Base-by-base conservation (phyloP, 2,329 filamentous ascomycete genomes). In the Clonostachys chloroleuca region DNA sequence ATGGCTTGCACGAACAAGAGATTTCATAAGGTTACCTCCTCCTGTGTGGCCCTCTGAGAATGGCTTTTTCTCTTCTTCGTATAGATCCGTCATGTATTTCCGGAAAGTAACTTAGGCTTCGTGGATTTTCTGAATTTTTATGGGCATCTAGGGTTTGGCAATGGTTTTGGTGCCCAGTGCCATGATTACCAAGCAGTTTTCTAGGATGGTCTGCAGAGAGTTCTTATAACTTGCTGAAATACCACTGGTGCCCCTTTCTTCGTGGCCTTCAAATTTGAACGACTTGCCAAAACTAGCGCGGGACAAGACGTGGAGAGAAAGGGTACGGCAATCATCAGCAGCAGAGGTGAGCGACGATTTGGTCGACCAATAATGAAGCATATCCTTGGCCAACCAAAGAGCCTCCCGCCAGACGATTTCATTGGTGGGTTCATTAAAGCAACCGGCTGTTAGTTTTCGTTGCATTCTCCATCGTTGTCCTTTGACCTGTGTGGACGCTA, bases 151-250 rank as follows among this genome's bases (percentile, higher is more conserved):
- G 14, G 36, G 36, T 17, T 39, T 14, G 14, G 36, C 36, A 30
- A 43, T 13, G 12, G 34, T 30, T n/a, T 33, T 20, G 9, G 16
- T 20, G 17, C 16, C 20, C 41, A 34, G 41, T 13, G 52, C 53
- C 1, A 62, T 36, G 13, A 62, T 58, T 1, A 62, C 47, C 7
- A 62, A 49, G 6, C 50, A 54, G 30, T 62, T 62, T 12, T 63
- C 61, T 6, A 62, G n/a, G 12, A 62, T 53, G 2, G 48, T 43
- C 40, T 42, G 40, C 20, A 47, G 34, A 7, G 45, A 35, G 5
- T 24, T 40, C 17, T 43, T 42, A 16, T 42, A 47, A 34, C 34
- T 45, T 14, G 39, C 30, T 4, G 39, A 20, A 47, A 40, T 42
- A 30, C 35, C 43, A n/a, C 34, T 20, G 4, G 34, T 20, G 47